phyloP scores from a whole-genome alignment of 805 yeast genomes.

The Alloascoidea africana region DNA sequence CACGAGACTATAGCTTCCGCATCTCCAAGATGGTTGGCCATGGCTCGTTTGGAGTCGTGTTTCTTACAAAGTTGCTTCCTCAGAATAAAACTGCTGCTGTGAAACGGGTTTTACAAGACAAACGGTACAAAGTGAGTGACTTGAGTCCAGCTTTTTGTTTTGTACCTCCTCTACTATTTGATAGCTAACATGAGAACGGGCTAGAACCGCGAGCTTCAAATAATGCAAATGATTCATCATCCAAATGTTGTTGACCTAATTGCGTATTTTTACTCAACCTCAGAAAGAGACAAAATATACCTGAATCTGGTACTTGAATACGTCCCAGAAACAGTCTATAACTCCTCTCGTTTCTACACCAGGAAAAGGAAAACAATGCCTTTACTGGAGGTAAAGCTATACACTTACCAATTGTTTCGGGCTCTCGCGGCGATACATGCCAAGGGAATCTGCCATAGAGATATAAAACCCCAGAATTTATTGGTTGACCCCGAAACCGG shows the following conservation, averaged over 20 bases:
- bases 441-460: constrained; percentile 70
- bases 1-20: constrained; percentile 52
- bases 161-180: background rate
- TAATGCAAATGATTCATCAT: constrained; percentile 62
- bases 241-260: constrained; percentile 56
- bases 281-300: constrained; percentile 52
- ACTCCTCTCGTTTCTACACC: constrained; percentile 48
- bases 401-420: constrained; percentile 66
- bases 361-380: constrained; percentile 28
- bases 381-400: constrained; percentile 59
- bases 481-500: constrained; percentile 59
- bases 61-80: constrained; percentile 66
- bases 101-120: constrained; percentile 92
- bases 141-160: constrained; percentile 22
- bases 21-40: constrained; percentile 90
- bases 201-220: constrained; percentile 74
- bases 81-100: constrained; percentile 77
- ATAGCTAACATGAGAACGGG: background rate
- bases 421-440: constrained; percentile 77
- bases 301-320: constrained; percentile 61
- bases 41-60: constrained; percentile 98
- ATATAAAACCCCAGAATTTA: constrained; percentile 72
- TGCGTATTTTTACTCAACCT: constrained; percentile 49
- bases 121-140: constrained; percentile 79
- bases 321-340: constrained; percentile 69